phyloP scores from a whole-genome alignment of 2,329 filamentous ascomycete genomes.

The Paracamarosporium sp. region DNA sequence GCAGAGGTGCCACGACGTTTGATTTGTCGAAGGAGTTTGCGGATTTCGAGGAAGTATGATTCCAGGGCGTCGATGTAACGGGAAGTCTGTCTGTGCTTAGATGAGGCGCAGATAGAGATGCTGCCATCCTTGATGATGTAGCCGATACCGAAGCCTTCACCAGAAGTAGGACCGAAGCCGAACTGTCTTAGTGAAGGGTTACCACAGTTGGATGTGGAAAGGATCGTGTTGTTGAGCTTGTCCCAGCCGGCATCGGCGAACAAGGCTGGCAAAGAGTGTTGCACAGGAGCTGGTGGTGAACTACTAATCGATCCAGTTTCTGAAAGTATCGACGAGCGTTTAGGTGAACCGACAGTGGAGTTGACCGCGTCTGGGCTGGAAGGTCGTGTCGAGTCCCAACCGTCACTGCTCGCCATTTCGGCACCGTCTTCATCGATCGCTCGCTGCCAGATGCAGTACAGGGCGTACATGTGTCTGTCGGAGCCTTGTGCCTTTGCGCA shows the following conservation, averaged over 20 bases:
- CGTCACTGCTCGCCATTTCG: constrained; percentile 63
- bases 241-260: constrained; percentile 94
- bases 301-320: constrained; percentile 55
- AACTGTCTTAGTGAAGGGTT: constrained; percentile 95
- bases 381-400: constrained; percentile 50
- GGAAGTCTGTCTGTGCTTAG: constrained; percentile 91
- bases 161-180: constrained; percentile 92
- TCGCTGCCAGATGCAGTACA: constrained; percentile 95
- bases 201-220: constrained; percentile 98
- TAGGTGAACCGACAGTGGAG: constrained; percentile 61
- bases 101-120: constrained; percentile 89
- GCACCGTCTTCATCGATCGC: constrained; percentile 75
- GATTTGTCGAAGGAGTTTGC: constrained; percentile 79
- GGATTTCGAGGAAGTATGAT: constrained; percentile 87
- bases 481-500: constrained; percentile 91
- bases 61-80: constrained; percentile 90
- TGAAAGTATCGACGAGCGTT: constrained; percentile 59
- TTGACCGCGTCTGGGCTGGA: constrained; percentile 61
- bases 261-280: constrained; percentile 71
- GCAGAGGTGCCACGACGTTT: constrained; percentile 61
- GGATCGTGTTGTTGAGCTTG: constrained; percentile 89
- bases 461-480: constrained; percentile 90
- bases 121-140: constrained; percentile 98
- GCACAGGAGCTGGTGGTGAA: constrained; percentile 59
- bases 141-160: constrained; percentile 94